A percentile compares a stretch with the other conserved stretches of the same genome.
Evolutionary conservation across 2,329 filamentous ascomycete species (phyloP).

Genomic region (Arthrobotrys iridis): DNA sequence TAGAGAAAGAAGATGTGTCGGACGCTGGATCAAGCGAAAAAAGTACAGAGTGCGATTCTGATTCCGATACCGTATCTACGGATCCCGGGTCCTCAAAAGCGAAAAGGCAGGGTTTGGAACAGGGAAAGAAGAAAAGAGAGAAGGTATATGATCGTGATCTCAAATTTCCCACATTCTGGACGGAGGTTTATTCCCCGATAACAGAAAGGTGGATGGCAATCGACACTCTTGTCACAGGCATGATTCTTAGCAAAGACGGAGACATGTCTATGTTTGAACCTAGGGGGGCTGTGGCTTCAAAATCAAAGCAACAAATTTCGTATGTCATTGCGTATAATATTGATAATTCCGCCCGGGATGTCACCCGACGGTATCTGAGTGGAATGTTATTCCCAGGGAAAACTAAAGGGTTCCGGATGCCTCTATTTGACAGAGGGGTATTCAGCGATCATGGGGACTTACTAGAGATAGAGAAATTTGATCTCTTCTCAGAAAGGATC

Average conservation of each 20-base stretch:
- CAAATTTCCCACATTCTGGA: slow-evolving; percentile 68
- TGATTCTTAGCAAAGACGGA: slow-evolving; percentile 62
- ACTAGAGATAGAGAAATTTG: slow-evolving; percentile 77
- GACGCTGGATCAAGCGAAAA: slow-evolving; percentile 25
- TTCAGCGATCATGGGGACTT: slow-evolving; percentile 81
- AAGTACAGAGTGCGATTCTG: neutral
- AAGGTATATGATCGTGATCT: slow-evolving; percentile 60
- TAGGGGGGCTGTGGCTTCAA: slow-evolving; percentile 82
- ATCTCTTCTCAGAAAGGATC: slow-evolving; percentile 89
- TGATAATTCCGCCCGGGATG: slow-evolving; percentile 91
- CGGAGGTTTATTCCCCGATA: slow-evolving; percentile 85
- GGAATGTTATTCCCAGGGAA: slow-evolving; percentile 83
- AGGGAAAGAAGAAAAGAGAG: slow-evolving; percentile 65
- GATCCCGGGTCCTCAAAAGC: neutral
- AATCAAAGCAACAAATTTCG: slow-evolving; percentile 85
- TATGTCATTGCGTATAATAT: slow-evolving; percentile 85
- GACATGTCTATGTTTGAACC: slow-evolving; percentile 81
- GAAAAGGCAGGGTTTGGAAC: neutral
- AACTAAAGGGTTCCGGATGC: slow-evolving; percentile 84
- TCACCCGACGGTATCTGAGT: slow-evolving; percentile 89
- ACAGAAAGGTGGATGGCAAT: slow-evolving; percentile 92
- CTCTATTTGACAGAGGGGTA: slow-evolving; percentile 80
- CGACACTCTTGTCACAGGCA: slow-evolving; percentile 74
- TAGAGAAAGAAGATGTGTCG: slow-evolving; percentile 65
- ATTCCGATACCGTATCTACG: neutral